These are phyloP conservation scores for Paraphaeosphaeria minitans DNA, from an alignment of 2,329 filamentous ascomycete species.

Conservation along the genomic window DNA sequence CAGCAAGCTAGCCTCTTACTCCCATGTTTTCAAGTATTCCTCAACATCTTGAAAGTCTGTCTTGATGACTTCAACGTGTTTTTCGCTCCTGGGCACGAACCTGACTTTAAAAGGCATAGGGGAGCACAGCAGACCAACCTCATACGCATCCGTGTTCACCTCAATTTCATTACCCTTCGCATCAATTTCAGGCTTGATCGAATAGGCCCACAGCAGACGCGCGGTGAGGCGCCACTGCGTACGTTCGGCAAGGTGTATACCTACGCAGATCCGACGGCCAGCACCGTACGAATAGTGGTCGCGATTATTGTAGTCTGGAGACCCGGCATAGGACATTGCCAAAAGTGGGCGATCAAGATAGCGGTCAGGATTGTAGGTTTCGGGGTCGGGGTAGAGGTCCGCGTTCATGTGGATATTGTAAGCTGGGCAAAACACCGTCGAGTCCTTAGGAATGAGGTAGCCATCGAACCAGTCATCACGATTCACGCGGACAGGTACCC, in stretches of 20 bases:
- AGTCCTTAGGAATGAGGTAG: slow-evolving; percentile 36
- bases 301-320: slow-evolving; percentile 40
- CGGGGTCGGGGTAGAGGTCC: slow-evolving; percentile 25
- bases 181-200: slow-evolving; percentile 41
- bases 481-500: slow-evolving; percentile 27
- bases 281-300: slow-evolving; percentile 58
- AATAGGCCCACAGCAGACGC: slow-evolving; percentile 60
- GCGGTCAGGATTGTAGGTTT: slow-evolving; percentile 46
- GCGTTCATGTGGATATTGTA: slow-evolving; percentile 22
- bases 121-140: slow-evolving; percentile 43
- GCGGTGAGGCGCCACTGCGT: slow-evolving; percentile 50
- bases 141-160: slow-evolving; percentile 36
- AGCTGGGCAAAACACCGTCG: slow-evolving; percentile 37
- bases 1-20: slow-evolving; percentile 11
- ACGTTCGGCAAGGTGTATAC: slow-evolving; percentile 59
- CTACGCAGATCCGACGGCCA: slow-evolving; percentile 56
- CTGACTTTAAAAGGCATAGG: slow-evolving; percentile 59
- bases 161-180: slow-evolving; percentile 50
- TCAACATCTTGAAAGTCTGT: slow-evolving; percentile 37
- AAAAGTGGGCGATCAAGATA: slow-evolving; percentile 38
- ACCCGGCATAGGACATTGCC: slow-evolving; percentile 45
- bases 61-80: slow-evolving; percentile 39
- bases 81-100: slow-evolving; percentile 53
- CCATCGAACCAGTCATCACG: slow-evolving; percentile 37
- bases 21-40: slow-evolving; percentile 27